phyloP scores from a whole-genome alignment of 148 eudicot genomes.

The Cornus kousa region DNA sequence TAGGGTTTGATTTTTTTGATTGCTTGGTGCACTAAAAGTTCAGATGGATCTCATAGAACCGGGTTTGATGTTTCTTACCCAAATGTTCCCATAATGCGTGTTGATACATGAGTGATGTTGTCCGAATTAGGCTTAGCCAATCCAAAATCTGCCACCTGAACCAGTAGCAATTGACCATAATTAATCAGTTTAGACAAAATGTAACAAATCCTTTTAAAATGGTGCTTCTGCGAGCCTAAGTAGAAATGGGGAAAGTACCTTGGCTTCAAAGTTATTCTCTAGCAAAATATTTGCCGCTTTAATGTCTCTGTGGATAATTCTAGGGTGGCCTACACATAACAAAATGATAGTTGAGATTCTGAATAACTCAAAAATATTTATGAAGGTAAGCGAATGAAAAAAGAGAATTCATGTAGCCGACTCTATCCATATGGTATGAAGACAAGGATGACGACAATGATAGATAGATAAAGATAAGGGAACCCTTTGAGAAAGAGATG shows the following conservation, averaged over 20 bases:
- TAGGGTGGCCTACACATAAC: conserved; percentile 22
- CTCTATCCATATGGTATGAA: no score
- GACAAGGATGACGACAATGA: no score
- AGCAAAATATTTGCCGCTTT: conserved; percentile 22
- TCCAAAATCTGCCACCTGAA: conserved; percentile 34
- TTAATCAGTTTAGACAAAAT: background rate
- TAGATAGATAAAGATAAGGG: no score
- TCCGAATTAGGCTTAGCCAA: conserved; percentile 20
- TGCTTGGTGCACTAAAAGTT: background rate
- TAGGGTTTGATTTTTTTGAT: background rate
- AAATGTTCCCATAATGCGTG: conserved; percentile 31
- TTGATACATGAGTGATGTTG: conserved; percentile 26
- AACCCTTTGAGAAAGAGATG: no score
- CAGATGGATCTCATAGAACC: no score
- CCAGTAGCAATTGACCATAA: background rate
- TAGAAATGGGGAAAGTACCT: conserved; percentile 3
- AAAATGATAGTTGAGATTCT: background rate
- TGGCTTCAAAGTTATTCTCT: conserved; percentile 14
- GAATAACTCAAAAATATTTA: conserved; percentile 18
- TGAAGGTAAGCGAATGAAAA: background rate
- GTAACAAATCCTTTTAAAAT: no score
- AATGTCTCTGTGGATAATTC: conserved; percentile 26
- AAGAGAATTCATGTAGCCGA: no score
- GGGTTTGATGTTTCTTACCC: conserved; percentile 12
- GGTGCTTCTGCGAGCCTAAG: no score